Percentiles rank a stretch among this genome's conserved stretches.
phyloP scores from a whole-genome alignment of 331 rosid species.

The Malus hybrid region DNA sequence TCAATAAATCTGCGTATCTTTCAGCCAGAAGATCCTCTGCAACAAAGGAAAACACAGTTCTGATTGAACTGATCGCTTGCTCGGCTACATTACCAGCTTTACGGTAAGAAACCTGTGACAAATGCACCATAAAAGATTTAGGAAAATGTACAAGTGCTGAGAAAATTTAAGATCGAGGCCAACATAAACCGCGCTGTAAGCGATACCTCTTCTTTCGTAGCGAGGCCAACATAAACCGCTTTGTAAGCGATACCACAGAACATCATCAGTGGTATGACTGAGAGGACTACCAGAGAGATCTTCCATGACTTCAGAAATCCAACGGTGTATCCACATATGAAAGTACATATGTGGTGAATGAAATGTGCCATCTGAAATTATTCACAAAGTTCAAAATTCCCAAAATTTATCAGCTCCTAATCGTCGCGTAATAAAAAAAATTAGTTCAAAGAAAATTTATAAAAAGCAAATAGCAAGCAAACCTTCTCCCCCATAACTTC shows the following conservation, averaged over 20 bases:
- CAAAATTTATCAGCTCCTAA: neutral
- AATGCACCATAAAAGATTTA: neutral
- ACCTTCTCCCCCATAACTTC: slow-evolving; percentile 99
- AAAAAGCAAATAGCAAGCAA: neutral
- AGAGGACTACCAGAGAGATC: slow-evolving; percentile 63
- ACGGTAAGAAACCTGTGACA: slow-evolving; percentile 60
- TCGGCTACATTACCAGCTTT: slow-evolving; percentile 71
- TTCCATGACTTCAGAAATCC: slow-evolving; percentile 86
- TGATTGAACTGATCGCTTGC: slow-evolving; percentile 69
- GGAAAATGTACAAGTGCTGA: neutral
- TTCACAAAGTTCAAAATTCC: neutral
- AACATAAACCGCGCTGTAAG: neutral
- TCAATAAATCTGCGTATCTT: slow-evolving; percentile 44
- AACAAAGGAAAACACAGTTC: slow-evolving; percentile 86
- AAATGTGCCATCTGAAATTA: slow-evolving; percentile 86
- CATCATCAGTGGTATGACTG: slow-evolving; percentile 82
- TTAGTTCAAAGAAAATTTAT: neutral
- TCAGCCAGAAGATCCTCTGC: slow-evolving; percentile 56
- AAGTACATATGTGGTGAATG: slow-evolving; percentile 64
- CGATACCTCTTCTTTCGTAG: slow-evolving; percentile 74
- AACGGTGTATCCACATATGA: slow-evolving; percentile 73
- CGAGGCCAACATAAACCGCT: slow-evolving; percentile 73
- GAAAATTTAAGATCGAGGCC: neutral
- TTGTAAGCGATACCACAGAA: slow-evolving; percentile 76
- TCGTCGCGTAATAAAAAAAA: neutral